A percentile compares a stretch with the other conserved stretches of the same genome.
Evolutionary conservation across 2,329 filamentous ascomycete species (phyloP).

Genomic region (Diaporthe amygdali): DNA sequence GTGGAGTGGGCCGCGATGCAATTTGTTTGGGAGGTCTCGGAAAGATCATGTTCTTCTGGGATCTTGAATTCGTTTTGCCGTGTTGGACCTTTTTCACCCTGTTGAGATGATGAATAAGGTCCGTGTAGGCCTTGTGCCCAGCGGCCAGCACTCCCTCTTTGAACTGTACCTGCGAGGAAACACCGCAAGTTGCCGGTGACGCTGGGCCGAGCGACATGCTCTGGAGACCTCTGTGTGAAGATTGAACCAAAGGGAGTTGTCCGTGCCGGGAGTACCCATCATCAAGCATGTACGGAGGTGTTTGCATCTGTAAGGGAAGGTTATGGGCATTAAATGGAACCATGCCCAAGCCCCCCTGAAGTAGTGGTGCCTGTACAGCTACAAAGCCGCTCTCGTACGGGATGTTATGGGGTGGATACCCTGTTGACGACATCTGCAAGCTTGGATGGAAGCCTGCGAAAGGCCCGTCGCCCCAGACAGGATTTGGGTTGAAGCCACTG

Average conservation of each 20-base stretch:
- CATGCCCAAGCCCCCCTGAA: slow-evolving; percentile 29
- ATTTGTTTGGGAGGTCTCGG: slow-evolving; percentile 54
- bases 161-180: slow-evolving; percentile 50
- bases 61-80: slow-evolving; percentile 41
- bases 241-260: slow-evolving; percentile 30
- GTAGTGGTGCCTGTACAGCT: slow-evolving; percentile 34
- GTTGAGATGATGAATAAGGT: slow-evolving; percentile 70
- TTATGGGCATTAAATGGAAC: slow-evolving; percentile 29
- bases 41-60: slow-evolving; percentile 59
- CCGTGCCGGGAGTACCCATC: slow-evolving; percentile 34
- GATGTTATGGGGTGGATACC: slow-evolving; percentile 41
- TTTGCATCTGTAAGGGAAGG: slow-evolving; percentile 31
- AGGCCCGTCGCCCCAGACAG: slow-evolving; percentile 43
- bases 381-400: slow-evolving; percentile 39
- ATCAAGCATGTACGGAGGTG: slow-evolving; percentile 33
- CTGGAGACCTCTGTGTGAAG: slow-evolving; percentile 32
- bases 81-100: slow-evolving; percentile 57
- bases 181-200: slow-evolving; percentile 29
- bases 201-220: slow-evolving; percentile 31
- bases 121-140: slow-evolving; percentile 76
- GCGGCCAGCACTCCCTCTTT: slow-evolving; percentile 72
- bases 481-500: slow-evolving; percentile 38
- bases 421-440: slow-evolving; percentile 33
- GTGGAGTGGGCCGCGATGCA: slow-evolving; percentile 16
- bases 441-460: slow-evolving; percentile 33